These are phyloP conservation scores for Rhodamnia rubescens DNA, from an alignment of 345 rosid species.

Conservation along the genomic window DNA sequence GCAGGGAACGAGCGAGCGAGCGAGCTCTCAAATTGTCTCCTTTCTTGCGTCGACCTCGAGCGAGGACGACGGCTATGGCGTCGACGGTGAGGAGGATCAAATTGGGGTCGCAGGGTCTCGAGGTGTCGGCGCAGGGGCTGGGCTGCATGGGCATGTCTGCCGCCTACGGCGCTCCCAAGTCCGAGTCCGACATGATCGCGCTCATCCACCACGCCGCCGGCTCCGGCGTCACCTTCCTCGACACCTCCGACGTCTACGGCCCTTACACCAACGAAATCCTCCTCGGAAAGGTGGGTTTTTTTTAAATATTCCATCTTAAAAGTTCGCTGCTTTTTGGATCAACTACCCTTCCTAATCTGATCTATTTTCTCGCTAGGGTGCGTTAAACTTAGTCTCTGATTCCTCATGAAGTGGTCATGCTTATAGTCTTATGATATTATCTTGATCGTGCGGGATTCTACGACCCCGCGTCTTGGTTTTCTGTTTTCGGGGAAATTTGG, in stretches of 20 bases:
- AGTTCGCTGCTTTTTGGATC: too few relatives aligned
- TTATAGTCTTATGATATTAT: background rate
- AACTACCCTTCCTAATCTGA: too few relatives aligned
- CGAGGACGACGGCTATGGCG: background rate
- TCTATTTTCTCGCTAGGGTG: too few relatives aligned
- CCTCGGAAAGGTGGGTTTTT: constrained; percentile 37
- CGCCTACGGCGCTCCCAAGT: constrained; percentile 14
- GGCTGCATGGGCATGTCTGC: constrained; percentile 13
- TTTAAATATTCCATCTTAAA: too few relatives aligned
- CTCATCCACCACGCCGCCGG: constrained; percentile 33
- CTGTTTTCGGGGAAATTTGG: background rate
- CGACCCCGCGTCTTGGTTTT: background rate
- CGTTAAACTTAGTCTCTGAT: background rate
- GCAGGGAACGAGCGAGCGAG: background rate
- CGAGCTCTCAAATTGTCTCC: background rate
- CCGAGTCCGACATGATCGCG: constrained; percentile 34
- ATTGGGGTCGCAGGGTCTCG: background rate
- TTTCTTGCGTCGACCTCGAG: too few relatives aligned
- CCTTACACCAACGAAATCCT: constrained; percentile 38
- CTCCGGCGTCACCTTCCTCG: constrained; percentile 39
- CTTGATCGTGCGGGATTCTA: background rate
- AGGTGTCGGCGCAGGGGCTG: background rate
- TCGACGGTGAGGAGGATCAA: background rate
- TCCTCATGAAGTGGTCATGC: background rate
- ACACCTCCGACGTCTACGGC: constrained; percentile 37